Evolutionary conservation across 495 filamentous ascomycete species (phyloP).

Genomic region (Cercophora newfieldiana): DNA sequence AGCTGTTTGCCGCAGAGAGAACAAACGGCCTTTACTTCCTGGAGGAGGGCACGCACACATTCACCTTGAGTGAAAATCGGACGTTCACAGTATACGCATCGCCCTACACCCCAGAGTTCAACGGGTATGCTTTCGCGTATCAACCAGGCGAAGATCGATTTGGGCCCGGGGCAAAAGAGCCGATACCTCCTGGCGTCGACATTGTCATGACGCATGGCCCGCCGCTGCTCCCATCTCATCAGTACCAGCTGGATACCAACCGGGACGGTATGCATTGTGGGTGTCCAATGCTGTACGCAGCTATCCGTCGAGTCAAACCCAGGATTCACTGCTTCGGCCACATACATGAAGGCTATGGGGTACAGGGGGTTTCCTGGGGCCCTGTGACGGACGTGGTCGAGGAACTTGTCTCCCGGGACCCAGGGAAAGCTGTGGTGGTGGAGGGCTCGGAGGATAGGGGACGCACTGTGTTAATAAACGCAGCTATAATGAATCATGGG

Average conservation of each 20-base stretch:
- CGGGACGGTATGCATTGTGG: conserved; percentile 39
- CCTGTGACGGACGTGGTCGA: background rate
- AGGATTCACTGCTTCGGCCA: conserved; percentile 61
- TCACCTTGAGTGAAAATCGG: conserved; percentile 52
- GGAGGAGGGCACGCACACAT: conserved; percentile 56
- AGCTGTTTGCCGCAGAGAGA: conserved; percentile 38
- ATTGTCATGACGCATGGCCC: conserved; percentile 68
- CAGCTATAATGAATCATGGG: conserved; percentile 25
- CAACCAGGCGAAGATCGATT: conserved; percentile 49
- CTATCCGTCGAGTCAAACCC: conserved; percentile 47
- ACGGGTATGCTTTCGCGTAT: conserved; percentile 63
- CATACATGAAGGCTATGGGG: conserved; percentile 50
- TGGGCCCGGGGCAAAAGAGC: conserved; percentile 17
- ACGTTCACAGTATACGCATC: conserved; percentile 60
- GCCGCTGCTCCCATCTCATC: conserved; percentile 38
- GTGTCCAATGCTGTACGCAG: conserved; percentile 48
- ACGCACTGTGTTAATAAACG: conserved; percentile 30
- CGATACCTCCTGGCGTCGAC: conserved; percentile 41
- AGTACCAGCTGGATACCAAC: conserved; percentile 44
- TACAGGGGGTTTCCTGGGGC: conserved; percentile 18
- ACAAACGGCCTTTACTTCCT: conserved; percentile 57
- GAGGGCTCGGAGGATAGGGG: background rate
- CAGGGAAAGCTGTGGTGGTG: background rate
- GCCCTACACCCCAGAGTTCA: conserved; percentile 62
- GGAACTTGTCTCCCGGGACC: background rate